Conservation (phyloP, 345 rosid species). For the Pistacia integerrima region DNA sequence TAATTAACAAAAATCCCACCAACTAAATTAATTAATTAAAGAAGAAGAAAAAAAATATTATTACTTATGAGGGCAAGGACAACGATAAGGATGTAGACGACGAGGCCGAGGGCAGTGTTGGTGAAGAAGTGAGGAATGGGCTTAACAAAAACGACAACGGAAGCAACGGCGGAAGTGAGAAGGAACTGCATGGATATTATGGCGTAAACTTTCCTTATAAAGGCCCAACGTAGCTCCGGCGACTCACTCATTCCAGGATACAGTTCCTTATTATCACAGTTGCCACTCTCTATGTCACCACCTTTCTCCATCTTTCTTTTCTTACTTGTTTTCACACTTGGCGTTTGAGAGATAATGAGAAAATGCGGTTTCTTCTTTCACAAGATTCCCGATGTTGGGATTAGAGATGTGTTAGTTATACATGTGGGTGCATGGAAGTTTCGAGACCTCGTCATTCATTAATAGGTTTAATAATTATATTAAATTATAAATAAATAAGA, state of each 20-base stretch:
- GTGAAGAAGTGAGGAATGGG: constrained; percentile 46
- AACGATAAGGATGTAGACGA: constrained; percentile 36
- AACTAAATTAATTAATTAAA: too few relatives aligned
- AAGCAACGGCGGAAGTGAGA: constrained; percentile 30
- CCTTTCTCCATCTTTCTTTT: not conserved
- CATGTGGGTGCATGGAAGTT: too few relatives aligned
- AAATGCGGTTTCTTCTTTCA: too few relatives aligned
- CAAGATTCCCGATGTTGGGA: too few relatives aligned
- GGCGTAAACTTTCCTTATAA: constrained; percentile 59
- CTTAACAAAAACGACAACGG: constrained; percentile 34
- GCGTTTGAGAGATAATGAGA: too few relatives aligned
- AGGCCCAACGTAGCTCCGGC: constrained; percentile 64
- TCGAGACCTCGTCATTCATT: too few relatives aligned
- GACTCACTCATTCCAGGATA: constrained; percentile 54
- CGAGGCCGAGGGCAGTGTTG: constrained; percentile 34
- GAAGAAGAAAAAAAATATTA: too few relatives aligned
- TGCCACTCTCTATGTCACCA: constrained; percentile 25
- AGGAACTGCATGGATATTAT: constrained; percentile 53
- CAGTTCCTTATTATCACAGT: not conserved
- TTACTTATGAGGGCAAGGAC: constrained; percentile 25
- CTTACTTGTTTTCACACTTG: too few relatives aligned
- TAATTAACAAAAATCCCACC: too few relatives aligned
- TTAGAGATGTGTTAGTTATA: too few relatives aligned
- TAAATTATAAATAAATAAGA: too few relatives aligned
- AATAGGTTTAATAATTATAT: too few relatives aligned